Percentiles rank a stretch among this genome's conserved stretches.
Evolutionary conservation across 257 asterid genomes (phyloP).

Genomic region (Nyctanthes arbortristis): DNA sequence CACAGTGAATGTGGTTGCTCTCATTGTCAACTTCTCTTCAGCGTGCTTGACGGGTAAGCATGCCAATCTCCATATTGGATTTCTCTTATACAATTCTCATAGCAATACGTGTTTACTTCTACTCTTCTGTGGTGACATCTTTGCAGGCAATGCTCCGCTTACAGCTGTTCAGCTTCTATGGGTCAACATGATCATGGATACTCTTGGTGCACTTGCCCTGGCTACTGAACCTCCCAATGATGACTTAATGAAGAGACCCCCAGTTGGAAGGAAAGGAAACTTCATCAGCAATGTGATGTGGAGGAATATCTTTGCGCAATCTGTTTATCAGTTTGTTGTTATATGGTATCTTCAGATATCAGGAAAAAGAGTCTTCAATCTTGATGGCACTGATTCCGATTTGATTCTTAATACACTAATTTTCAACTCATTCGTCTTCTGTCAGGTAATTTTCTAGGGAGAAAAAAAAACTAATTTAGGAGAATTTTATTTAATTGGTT

Average conservation of each 20-base stretch:
- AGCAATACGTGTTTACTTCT: background rate
- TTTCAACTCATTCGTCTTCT: slow-evolving; percentile 89
- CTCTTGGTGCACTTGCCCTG: slow-evolving; percentile 96
- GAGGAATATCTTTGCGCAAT: slow-evolving; percentile 91
- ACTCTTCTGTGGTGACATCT: background rate
- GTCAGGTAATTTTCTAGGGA: slow-evolving; percentile 59
- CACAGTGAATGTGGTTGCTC: slow-evolving; percentile 93
- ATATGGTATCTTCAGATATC: slow-evolving; percentile 92
- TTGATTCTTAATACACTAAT: slow-evolving; percentile 79
- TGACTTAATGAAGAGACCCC: slow-evolving; percentile 74
- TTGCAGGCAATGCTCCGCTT: slow-evolving; percentile 84
- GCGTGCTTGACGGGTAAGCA: slow-evolving; percentile 89
- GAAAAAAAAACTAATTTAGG: background rate
- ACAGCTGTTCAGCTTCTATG: slow-evolving; percentile 97
- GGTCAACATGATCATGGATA: slow-evolving; percentile 99
- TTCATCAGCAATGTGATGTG: slow-evolving; percentile 94
- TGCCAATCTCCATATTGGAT: background rate
- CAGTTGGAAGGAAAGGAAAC: slow-evolving; percentile 92
- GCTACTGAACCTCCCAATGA: slow-evolving; percentile 95
- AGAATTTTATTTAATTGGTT: background rate
- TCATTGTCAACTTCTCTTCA: slow-evolving; percentile 89
- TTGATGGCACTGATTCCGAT: slow-evolving; percentile 63
- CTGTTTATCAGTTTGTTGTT: slow-evolving; percentile 76
- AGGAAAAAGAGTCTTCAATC: slow-evolving; percentile 62
- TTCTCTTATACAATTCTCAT: background rate